Conservation (phyloP, 768 basidiomycete genomes). For the Obba rivulosa region DNA sequence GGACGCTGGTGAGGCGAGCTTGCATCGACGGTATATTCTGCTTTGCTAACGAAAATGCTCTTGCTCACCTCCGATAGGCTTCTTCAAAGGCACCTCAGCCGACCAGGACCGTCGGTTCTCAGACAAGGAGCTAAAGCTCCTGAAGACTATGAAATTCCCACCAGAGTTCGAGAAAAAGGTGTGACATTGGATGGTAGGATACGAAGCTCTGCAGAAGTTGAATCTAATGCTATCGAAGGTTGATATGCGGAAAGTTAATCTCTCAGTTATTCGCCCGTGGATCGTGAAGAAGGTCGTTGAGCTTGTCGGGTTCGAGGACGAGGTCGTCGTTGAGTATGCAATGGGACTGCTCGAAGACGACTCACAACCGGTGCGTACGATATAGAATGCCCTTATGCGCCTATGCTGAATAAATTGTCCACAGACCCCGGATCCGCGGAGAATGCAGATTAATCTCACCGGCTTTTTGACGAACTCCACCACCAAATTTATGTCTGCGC, state of each 20-base stretch:
- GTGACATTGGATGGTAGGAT: neutral
- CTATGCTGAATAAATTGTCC: constrained; percentile 1
- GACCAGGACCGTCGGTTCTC: constrained; percentile 92
- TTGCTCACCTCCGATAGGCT: constrained; percentile 34
- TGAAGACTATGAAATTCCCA: constrained; percentile 89
- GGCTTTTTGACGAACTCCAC: constrained; percentile 92
- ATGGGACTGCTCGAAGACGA: constrained; percentile 91
- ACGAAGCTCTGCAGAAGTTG: neutral
- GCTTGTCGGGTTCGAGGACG: constrained; percentile 91
- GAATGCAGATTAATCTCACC: constrained; percentile 92
- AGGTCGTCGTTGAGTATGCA: constrained; percentile 94
- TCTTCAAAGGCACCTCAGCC: constrained; percentile 87
- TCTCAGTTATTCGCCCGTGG: constrained; percentile 91
- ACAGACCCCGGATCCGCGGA: constrained; percentile 86
- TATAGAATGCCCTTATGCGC: neutral
- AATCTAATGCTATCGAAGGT: constrained; percentile 42
- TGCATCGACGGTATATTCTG: neutral
- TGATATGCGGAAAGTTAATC: constrained; percentile 93
- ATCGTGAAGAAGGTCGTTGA: constrained; percentile 90
- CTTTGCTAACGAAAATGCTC: neutral
- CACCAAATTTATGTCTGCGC: constrained; percentile 74
- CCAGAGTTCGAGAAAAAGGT: constrained; percentile 86
- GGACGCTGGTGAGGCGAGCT: constrained; percentile 20
- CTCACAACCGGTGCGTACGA: constrained; percentile 61
- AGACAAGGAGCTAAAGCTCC: constrained; percentile 88